Conservation (phyloP, 495 filamentous ascomycete species). For the Immersiella caudata region DNA sequence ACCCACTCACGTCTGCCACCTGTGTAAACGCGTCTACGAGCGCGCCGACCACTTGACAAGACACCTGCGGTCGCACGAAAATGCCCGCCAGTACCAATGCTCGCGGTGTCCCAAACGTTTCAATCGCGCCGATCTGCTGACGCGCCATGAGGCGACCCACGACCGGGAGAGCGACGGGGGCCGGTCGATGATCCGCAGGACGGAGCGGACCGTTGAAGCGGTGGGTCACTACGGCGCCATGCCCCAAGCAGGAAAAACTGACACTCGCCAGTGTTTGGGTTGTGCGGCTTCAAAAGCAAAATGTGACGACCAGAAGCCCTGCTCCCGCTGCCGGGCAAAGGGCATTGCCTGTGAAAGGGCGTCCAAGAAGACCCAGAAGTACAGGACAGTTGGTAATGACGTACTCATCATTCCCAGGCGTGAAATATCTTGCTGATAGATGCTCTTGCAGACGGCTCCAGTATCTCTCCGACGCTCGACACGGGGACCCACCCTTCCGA, state of each 20-base stretch:
- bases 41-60: constrained; percentile 33
- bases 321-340: constrained; percentile 27
- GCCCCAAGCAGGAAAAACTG: neutral
- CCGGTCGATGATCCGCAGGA: constrained; percentile 26
- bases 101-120: constrained; percentile 31
- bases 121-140: constrained; percentile 33
- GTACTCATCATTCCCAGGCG: neutral
- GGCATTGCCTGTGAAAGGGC: constrained; percentile 22
- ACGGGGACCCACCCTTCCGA: constrained; percentile 2
- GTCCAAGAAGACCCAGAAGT: constrained; percentile 20
- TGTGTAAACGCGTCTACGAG: constrained; percentile 30
- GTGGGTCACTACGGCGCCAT: neutral
- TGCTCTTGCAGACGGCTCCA: neutral
- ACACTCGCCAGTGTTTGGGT: constrained; percentile 13
- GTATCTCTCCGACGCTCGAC: neutral
- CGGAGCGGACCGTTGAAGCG: constrained; percentile 29
- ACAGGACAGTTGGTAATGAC: constrained; percentile 16
- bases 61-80: constrained; percentile 33
- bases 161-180: constrained; percentile 29
- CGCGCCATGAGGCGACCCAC: constrained; percentile 32
- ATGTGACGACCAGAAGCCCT: constrained; percentile 35
- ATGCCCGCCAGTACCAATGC: constrained; percentile 33
- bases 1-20: constrained; percentile 25
- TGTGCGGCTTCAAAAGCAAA: constrained; percentile 32
- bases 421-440: neutral